Conservation (phyloP, 192 early-diverging fungal species). For the Mycoemilia scoparia region DNA sequence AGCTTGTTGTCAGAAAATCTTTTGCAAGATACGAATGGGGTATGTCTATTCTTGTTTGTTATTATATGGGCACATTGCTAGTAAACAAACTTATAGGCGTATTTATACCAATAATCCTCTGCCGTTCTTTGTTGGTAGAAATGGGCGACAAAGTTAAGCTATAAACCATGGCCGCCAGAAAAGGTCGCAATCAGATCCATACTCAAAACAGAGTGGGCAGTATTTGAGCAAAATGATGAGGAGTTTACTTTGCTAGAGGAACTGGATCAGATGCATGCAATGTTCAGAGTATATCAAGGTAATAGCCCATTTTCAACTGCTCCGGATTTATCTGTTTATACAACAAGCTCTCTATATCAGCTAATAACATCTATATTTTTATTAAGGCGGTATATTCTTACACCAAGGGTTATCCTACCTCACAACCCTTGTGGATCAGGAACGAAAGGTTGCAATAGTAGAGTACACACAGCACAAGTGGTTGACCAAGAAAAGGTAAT, state of each 20-base stretch:
- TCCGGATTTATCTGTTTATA: background rate
- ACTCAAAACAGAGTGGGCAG: slow-evolving; percentile 5
- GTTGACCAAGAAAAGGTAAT: slow-evolving; percentile 9
- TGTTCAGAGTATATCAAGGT: slow-evolving; percentile 14
- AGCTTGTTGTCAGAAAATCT: background rate
- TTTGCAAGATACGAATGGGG: background rate
- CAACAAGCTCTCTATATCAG: no score
- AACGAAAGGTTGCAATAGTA: slow-evolving; percentile 6
- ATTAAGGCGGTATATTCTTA: slow-evolving; percentile 13
- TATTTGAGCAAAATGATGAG: background rate
- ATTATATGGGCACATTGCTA: background rate
- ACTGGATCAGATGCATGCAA: slow-evolving; percentile 11
- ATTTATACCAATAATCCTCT: background rate
- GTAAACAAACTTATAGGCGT: slow-evolving; percentile 5
- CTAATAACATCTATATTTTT: no score
- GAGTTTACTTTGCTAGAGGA: slow-evolving; percentile 15
- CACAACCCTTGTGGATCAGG: slow-evolving; percentile 10
- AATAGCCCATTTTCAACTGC: background rate
- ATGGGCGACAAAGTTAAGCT: slow-evolving; percentile 7
- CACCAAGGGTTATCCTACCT: slow-evolving; percentile 11
- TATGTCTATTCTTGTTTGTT: background rate
- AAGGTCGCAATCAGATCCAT: slow-evolving; percentile 12
- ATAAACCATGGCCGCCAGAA: slow-evolving; percentile 16
- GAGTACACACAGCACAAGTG: slow-evolving; percentile 8
- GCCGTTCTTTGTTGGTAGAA: background rate